Percentiles rank a stretch among this genome's conserved stretches.
These are phyloP conservation scores for Pythium angustatum DNA, from an alignment of 352 stramenopile genomes.

Conservation along the genomic window DNA sequence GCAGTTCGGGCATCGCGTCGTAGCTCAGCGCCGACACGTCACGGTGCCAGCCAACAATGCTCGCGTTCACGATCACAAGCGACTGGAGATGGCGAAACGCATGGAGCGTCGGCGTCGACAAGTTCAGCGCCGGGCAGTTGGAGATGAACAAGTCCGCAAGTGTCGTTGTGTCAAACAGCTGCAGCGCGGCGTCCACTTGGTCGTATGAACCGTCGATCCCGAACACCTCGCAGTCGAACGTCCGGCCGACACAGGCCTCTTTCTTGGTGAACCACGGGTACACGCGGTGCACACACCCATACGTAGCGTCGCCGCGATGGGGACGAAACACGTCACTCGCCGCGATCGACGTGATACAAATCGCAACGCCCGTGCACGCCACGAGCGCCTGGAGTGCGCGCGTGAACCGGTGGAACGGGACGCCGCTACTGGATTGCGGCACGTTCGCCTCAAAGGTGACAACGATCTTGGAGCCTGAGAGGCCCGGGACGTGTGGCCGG, in stretches of 20 bases:
- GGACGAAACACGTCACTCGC: constrained; percentile 4
- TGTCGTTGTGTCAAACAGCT: background rate
- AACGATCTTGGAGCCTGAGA: background rate
- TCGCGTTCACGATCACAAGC: constrained; percentile 10
- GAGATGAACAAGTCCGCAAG: constrained; percentile 16
- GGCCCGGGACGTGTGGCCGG: background rate
- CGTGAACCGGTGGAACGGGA: background rate
- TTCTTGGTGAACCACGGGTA: constrained; percentile 18
- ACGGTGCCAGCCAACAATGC: background rate
- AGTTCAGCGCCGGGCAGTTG: background rate
- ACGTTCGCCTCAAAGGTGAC: background rate
- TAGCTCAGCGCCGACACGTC: background rate
- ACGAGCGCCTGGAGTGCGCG: constrained; percentile 1
- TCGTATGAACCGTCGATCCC: background rate
- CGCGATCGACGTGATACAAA: background rate
- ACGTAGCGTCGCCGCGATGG: background rate
- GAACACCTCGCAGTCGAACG: background rate
- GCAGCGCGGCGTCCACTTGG: background rate
- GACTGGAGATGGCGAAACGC: constrained; percentile 6
- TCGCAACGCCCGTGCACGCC: background rate
- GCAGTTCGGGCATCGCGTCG: constrained; percentile 1
- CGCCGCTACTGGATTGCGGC: background rate
- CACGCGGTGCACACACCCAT: constrained; percentile 18
- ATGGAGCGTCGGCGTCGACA: constrained; percentile 6
- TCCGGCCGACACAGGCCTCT: constrained; percentile 16